Evolutionary conservation across 352 stramenopile species (phyloP).

Genomic region (Phytophthora pluvialis): DNA sequence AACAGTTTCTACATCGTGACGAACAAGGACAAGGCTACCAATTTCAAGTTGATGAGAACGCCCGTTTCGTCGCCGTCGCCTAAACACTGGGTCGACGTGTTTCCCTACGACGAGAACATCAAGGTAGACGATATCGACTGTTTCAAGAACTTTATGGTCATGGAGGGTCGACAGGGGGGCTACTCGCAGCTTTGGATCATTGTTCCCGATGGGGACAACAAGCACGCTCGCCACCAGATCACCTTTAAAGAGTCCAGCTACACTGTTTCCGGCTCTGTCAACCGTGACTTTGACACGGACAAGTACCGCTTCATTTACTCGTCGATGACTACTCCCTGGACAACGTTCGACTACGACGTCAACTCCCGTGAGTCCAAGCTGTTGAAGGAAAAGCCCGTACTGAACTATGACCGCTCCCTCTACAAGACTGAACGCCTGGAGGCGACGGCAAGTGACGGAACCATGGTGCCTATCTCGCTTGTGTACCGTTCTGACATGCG

Average conservation of each 20-base stretch:
- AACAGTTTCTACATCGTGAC: constrained; percentile 94
- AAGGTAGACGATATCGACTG: constrained; percentile 89
- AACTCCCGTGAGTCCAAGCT: constrained; percentile 65
- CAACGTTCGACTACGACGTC: constrained; percentile 89
- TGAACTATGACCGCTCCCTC: constrained; percentile 92
- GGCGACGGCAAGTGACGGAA: constrained; percentile 88
- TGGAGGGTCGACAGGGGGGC: constrained; percentile 84
- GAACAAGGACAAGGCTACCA: constrained; percentile 93
- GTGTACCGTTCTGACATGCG: constrained; percentile 80
- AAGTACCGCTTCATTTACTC: constrained; percentile 93
- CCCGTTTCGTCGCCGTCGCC: constrained; percentile 50
- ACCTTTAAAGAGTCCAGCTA: constrained; percentile 93
- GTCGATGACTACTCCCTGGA: constrained; percentile 92
- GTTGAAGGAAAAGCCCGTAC: constrained; percentile 93
- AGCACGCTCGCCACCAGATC: constrained; percentile 65
- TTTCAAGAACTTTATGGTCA: constrained; percentile 90
- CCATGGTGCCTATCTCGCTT: constrained; percentile 83
- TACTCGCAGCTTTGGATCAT: constrained; percentile 90
- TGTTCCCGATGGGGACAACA: constrained; percentile 52
- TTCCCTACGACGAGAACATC: constrained; percentile 79
- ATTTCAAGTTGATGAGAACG: constrained; percentile 93
- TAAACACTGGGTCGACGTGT: constrained; percentile 90
- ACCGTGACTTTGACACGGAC: constrained; percentile 90
- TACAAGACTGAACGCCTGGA: constrained; percentile 94
- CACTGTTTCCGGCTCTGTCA: constrained; percentile 76